A percentile compares a stretch with the other conserved stretches of the same genome.
Evolutionary conservation across 1,139 yeast genomes (phyloP).

Genomic region (Zygoascus sp.): DNA sequence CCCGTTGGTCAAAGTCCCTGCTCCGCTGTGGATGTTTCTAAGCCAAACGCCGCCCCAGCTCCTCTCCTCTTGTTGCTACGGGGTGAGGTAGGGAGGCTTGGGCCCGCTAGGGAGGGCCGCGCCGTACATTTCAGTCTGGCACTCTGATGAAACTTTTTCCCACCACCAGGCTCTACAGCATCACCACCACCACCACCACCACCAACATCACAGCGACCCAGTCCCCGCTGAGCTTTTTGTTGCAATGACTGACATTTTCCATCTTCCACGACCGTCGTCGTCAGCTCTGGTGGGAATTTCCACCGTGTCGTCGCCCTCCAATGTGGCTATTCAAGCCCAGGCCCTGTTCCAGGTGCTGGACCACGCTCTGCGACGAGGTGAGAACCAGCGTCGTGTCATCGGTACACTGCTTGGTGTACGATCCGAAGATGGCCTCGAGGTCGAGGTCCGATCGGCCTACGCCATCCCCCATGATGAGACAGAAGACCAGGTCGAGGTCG

Average conservation of each 20-base stretch:
- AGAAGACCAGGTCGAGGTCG: constrained; percentile 69
- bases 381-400: constrained; percentile 57
- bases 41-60: no score
- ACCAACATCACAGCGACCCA: constrained; percentile 6
- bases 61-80: no score
- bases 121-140: constrained; percentile 11
- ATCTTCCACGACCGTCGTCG: constrained; percentile 29
- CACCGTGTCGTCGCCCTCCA: constrained; percentile 28
- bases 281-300: constrained; percentile 27
- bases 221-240: background rate
- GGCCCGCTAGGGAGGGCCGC: background rate
- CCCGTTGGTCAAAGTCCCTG: background rate
- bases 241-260: constrained; percentile 28
- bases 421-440: constrained; percentile 79
- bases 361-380: constrained; percentile 46
- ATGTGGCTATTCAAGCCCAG: constrained; percentile 45
- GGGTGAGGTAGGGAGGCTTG: background rate
- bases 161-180: constrained; percentile 2
- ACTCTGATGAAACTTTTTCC: constrained; percentile 1
- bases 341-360: constrained; percentile 71
- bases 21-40: no score
- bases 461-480: constrained; percentile 81
- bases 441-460: constrained; percentile 72
- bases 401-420: constrained; percentile 81
- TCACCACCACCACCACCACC: background rate